Conservation (phyloP, 176 grass and related monocot genomes). For the Rhynchospora pubera region DNA sequence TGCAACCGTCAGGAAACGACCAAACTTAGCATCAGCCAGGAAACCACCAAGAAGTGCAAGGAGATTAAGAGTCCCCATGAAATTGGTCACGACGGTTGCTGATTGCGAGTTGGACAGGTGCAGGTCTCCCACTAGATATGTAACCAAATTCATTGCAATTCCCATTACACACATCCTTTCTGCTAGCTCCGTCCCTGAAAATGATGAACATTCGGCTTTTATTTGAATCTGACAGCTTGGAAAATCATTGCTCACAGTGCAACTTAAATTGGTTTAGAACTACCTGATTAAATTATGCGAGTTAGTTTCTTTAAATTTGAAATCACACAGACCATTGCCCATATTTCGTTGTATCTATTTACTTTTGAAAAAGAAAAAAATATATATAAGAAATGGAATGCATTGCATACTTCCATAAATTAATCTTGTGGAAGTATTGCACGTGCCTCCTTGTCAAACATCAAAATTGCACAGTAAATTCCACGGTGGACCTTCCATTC, state of each 20-base stretch:
- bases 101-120: conserved; percentile 56
- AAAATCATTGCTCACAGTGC: neutral
- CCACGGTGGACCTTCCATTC: no score
- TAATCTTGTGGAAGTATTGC: no score
- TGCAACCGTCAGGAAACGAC: conserved; percentile 56
- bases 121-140: conserved; percentile 44
- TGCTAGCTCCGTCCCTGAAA: conserved; percentile 53
- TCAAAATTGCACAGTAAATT: no score
- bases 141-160: conserved; percentile 68
- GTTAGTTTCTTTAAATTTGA: neutral
- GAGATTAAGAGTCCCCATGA: conserved; percentile 63
- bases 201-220: neutral
- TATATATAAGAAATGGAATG: no score
- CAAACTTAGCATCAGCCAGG: conserved; percentile 63
- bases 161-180: conserved; percentile 82
- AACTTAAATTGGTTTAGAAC: neutral
- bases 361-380: no score
- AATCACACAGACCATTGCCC: neutral
- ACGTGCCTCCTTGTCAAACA: no score
- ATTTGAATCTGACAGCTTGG: neutral
- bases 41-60: conserved; percentile 59
- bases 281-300: neutral
- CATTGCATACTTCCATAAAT: no score
- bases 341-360: no score
- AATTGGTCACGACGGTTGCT: conserved; percentile 59